Evolutionary conservation across 768 basidiomycete genomes (phyloP), one percentile per base, ranked within the genome.

Genomic region (Tubosaeta sp.): DNA sequence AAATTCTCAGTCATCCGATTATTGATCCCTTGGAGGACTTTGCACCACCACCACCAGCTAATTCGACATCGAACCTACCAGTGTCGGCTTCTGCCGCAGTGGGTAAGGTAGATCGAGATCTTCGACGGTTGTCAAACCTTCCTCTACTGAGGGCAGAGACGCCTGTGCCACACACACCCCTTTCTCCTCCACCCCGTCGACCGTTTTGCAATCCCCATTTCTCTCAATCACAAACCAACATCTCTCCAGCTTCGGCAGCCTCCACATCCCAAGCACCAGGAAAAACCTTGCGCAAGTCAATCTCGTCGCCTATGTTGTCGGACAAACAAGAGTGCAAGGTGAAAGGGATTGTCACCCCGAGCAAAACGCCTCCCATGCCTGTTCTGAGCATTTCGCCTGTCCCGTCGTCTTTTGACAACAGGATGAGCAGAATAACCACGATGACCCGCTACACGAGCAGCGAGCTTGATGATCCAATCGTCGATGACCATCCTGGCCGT

Each of bases 111-210:
- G 55, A 57, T 29, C 69, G 57, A n/a, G 72, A 74, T 32, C 67
- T 69, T 31, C 67, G 70, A 43, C 64, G 63, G 29, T 51, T 66
- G 41, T 69, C 75, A 6, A 78, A 72, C 53, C 74, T 74, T 39
- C 68, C 78, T 34, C 80, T 81, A 19, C 55, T 71, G 30, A 82
- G 87, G 14, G 82, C 79, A 13, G 84, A 84, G 53, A 87, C 84
- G 0, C 88, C 87, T 12, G 79, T 76, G 10, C 81, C 75, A 19
- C 69, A 83, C 54, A 80, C 76, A 2, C 82, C 86, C 19, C 73
- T 90, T 18, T 73, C 81, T 2, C 87, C 86, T 31, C 81, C 87
- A 6, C 87, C 87, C 10, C 76, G 75, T 56, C 69, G 74, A 57
- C 65, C 76, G 25, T 63, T 77, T 49, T 46, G 59, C 35, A 70